phyloP scores from a whole-genome alignment of 306 rosid genomes.

The Cucurbita moschata region DNA sequence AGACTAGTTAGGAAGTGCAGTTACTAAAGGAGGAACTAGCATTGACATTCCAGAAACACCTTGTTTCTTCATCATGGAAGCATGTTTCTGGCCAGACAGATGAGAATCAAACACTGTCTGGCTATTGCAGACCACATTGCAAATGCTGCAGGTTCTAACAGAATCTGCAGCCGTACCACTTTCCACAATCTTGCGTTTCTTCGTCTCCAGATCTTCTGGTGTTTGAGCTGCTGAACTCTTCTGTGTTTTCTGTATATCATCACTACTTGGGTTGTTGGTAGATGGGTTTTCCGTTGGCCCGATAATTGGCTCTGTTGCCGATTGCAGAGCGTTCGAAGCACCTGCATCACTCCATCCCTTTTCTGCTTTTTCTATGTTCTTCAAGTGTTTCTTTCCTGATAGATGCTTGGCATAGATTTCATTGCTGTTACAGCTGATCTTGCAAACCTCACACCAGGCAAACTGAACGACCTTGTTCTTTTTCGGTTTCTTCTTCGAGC shows the following conservation, averaged over 20 bases:
- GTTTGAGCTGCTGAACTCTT: slow-evolving; percentile 5
- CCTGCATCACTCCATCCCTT: slow-evolving; percentile 7
- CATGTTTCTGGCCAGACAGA: slow-evolving; percentile 55
- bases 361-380: slow-evolving; percentile 26
- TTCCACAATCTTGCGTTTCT: slow-evolving; percentile 37
- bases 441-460: slow-evolving; percentile 54
- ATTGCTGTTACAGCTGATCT: slow-evolving; percentile 39
- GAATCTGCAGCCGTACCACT: slow-evolving; percentile 29
- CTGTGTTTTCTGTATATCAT: neutral
- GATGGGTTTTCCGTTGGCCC: slow-evolving; percentile 35
- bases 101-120: slow-evolving; percentile 27
- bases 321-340: slow-evolving; percentile 2
- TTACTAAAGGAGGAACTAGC: neutral
- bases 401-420: slow-evolving; percentile 36
- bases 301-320: slow-evolving; percentile 8
- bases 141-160: slow-evolving; percentile 31
- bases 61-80: slow-evolving; percentile 33
- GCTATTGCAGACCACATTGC: slow-evolving; percentile 72
- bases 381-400: slow-evolving; percentile 54
- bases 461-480: slow-evolving; percentile 32
- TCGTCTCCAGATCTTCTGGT: slow-evolving; percentile 23
- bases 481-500: slow-evolving; percentile 23
- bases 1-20: slow-evolving; percentile 5
- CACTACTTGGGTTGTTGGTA: slow-evolving; percentile 10
- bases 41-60: slow-evolving; percentile 4